Base-by-base conservation (phyloP, 148 eudicot genomes). In the Arbutus unedo region DNA sequence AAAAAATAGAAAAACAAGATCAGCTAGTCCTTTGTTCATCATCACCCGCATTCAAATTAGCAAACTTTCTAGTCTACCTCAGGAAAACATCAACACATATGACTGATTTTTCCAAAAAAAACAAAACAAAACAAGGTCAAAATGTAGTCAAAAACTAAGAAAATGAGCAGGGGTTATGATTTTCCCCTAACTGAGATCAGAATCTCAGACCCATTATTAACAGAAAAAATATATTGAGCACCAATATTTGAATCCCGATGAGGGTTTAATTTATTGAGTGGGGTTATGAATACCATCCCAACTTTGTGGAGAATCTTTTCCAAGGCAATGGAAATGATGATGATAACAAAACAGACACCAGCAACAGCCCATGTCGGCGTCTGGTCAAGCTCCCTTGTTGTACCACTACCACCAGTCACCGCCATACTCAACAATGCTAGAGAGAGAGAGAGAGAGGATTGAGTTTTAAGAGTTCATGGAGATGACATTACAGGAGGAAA, bases 311-410 rank as follows among this genome's bases (percentile, higher is more conserved):
- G 92, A 82, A 82, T 79, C 73, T 87, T 93, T 81, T 93, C 98
- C 56, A 94, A 62, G 81, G 81, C 78, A 81, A 94, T 86, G 21
- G 98, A 94, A 76, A 93, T 87, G 72, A 94, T 78, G 81, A 94
- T 91, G 76, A 94, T 90, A 49, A 87, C 83, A 38, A 94, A 88
- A 84, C 96, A 93, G 76, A 94, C 89, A 77, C 91, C 90, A 71
- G 98, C 94, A 47, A 94, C 98, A 0, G 98, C 94, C 98, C 98
- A 94, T 74, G 96, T 94, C 44, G 98, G 93, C 70, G 98, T 94
- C 77, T 93, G 89, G 76, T 87, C 88, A 60, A 93, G 93, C 83
- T 86, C 50, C 80, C 93, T 90, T 41, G 72, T 14, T 23, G 14
- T 18, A 14, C 21, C 49, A 6, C 21, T 80, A 87, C 90, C 89